Percentiles rank a stretch among this genome's conserved stretches.
These are phyloP conservation scores for Phytophthora cactorum DNA, from an alignment of 352 stramenopile species.

Conservation along the genomic window DNA sequence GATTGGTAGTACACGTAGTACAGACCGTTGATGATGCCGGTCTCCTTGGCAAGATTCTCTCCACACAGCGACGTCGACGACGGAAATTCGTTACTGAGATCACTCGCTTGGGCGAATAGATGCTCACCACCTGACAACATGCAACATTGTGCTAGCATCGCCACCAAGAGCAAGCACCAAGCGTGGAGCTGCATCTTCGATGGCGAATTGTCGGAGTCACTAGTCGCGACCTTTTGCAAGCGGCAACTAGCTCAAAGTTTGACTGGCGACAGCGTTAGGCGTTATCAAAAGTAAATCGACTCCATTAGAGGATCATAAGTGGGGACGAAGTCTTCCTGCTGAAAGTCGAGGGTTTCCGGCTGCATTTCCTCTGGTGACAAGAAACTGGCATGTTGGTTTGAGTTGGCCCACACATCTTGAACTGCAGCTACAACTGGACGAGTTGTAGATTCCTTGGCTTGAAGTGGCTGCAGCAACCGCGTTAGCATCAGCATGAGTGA, in stretches of 20 bases:
- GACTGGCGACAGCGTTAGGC: neutral
- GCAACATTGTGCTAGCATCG: slow-evolving; percentile 7
- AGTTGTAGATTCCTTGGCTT: neutral
- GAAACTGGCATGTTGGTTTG: neutral
- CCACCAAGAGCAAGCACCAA: slow-evolving; percentile 20
- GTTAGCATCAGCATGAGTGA: neutral
- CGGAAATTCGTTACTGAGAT: slow-evolving; percentile 25
- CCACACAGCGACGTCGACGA: slow-evolving; percentile 59
- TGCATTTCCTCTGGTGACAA: neutral
- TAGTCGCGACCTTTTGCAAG: slow-evolving; percentile 19
- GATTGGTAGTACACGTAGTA: slow-evolving; percentile 85
- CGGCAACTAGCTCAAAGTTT: slow-evolving; percentile 11
- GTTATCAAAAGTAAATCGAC: slow-evolving; percentile 47
- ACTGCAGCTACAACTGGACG: neutral
- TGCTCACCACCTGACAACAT: slow-evolving; percentile 13
- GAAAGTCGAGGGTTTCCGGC: neutral
- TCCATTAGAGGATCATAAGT: slow-evolving; percentile 34
- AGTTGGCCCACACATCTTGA: slow-evolving; percentile 8
- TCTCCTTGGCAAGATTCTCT: slow-evolving; percentile 62
- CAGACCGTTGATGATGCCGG: slow-evolving; percentile 63
- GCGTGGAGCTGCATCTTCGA: slow-evolving; percentile 17
- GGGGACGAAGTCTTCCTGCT: slow-evolving; percentile 15
- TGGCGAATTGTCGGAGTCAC: slow-evolving; percentile 8
- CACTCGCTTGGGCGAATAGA: slow-evolving; percentile 35
- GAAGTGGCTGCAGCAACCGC: neutral